phyloP scores from a whole-genome alignment of 352 stramenopile species.

The Hyaloperonospora brassicae region DNA sequence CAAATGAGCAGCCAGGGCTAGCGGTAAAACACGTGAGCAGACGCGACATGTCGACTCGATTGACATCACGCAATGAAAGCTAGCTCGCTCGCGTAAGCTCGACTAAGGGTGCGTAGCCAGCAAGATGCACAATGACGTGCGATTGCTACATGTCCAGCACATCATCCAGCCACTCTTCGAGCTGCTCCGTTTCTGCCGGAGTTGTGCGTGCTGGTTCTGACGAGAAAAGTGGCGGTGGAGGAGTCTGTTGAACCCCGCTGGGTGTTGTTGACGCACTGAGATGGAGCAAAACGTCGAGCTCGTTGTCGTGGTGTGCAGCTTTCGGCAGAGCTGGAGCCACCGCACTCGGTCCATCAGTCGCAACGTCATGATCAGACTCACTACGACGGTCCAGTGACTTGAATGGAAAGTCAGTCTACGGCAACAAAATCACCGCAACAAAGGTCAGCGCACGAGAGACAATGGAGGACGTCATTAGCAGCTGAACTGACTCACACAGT shows the following conservation, averaged over 20 bases:
- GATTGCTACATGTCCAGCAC: constrained; percentile 31
- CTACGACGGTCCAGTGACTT: constrained; percentile 21
- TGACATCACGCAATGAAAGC: too few relatives aligned
- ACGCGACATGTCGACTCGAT: too few relatives aligned
- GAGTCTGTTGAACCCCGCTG: constrained; percentile 2
- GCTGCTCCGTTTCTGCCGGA: constrained; percentile 23
- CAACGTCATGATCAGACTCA: constrained; percentile 4
- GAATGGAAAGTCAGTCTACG: constrained; percentile 37
- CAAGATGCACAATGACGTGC: too few relatives aligned
- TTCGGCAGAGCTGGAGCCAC: not conserved
- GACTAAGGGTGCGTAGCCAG: too few relatives aligned
- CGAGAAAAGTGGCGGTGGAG: constrained; percentile 1
- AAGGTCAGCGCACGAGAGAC: constrained; percentile 2
- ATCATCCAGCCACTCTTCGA: constrained; percentile 70
- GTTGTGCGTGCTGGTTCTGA: constrained; percentile 9
- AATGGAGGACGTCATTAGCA: not conserved
- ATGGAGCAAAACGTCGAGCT: constrained; percentile 40
- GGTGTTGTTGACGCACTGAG: constrained; percentile 26
- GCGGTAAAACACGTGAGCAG: too few relatives aligned
- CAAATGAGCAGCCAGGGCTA: too few relatives aligned
- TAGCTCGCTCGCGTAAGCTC: too few relatives aligned
- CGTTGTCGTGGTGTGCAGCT: constrained; percentile 12
- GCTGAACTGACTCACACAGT: constrained; percentile 44
- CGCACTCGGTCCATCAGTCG: constrained; percentile 1
- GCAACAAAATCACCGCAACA: constrained; percentile 4